phyloP scores from a whole-genome alignment of 352 stramenopile genomes.

The Stephanocyclus meneghinianus region DNA sequence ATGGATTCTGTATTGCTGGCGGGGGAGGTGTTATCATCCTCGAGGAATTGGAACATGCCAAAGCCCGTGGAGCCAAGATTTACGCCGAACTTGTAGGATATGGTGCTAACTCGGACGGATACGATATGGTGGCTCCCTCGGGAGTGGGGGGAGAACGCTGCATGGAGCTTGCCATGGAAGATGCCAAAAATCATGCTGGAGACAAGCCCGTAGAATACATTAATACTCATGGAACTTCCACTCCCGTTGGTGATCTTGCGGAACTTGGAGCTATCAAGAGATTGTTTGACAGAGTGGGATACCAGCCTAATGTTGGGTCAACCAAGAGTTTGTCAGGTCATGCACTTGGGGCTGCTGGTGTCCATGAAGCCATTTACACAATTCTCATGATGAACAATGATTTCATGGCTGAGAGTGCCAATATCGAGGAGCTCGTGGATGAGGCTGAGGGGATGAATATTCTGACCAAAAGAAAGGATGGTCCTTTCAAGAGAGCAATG shows the following conservation, averaged over 20 bases:
- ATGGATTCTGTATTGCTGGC: slow-evolving; percentile 98
- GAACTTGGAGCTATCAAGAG: slow-evolving; percentile 92
- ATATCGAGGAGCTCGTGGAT: slow-evolving; percentile 84
- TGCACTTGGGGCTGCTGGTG: slow-evolving; percentile 80
- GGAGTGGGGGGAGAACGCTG: slow-evolving; percentile 84
- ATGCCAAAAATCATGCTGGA: slow-evolving; percentile 72
- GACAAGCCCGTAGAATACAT: slow-evolving; percentile 93
- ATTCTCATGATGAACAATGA: slow-evolving; percentile 86
- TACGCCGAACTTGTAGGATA: slow-evolving; percentile 90
- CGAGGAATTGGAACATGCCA: slow-evolving; percentile 91
- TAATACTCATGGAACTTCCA: slow-evolving; percentile 97
- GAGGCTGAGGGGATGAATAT: slow-evolving; percentile 85
- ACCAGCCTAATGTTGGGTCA: slow-evolving; percentile 82
- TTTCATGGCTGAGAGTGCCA: slow-evolving; percentile 85
- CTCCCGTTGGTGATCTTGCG: slow-evolving; percentile 91
- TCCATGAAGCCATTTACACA: slow-evolving; percentile 85
- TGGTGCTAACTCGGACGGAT: slow-evolving; percentile 88
- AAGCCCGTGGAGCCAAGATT: slow-evolving; percentile 94
- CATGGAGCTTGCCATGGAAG: slow-evolving; percentile 90
- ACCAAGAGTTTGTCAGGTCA: slow-evolving; percentile 84
- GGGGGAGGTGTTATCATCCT: slow-evolving; percentile 87
- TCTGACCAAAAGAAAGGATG: slow-evolving; percentile 80
- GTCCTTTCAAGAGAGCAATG: slow-evolving; percentile 80
- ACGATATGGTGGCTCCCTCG: slow-evolving; percentile 87
- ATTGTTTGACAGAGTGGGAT: slow-evolving; percentile 83